Evolutionary conservation across 2,329 filamentous ascomycete species (phyloP).

Genomic region (Talaromyces islandicus): DNA sequence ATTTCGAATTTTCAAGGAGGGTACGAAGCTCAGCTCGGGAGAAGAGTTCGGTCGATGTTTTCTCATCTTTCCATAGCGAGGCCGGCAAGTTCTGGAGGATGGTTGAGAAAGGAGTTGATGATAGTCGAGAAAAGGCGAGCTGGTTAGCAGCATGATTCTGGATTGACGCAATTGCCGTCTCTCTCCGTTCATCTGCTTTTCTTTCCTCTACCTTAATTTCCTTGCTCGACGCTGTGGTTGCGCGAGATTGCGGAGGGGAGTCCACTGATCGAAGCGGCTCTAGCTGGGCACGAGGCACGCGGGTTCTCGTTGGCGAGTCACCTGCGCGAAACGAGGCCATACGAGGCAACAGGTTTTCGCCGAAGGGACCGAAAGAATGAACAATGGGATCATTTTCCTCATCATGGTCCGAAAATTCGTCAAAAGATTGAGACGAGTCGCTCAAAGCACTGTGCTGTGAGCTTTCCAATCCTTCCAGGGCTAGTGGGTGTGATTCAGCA

Average conservation of each 20-base stretch:
- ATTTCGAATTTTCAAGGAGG: conserved; percentile 67
- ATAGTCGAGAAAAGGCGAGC: conserved; percentile 86
- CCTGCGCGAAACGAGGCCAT: conserved; percentile 70
- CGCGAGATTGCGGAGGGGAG: conserved; percentile 22
- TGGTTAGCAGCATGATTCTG: conserved; percentile 90
- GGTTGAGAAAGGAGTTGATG: conserved; percentile 82
- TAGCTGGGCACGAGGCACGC: conserved; percentile 24
- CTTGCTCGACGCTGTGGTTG: conserved; percentile 16
- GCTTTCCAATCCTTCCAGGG: conserved; percentile 14
- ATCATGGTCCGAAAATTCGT: conserved; percentile 70
- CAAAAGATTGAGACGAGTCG: conserved; percentile 34
- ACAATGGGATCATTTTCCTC: conserved; percentile 94
- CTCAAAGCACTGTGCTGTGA: conserved; percentile 27
- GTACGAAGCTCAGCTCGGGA: conserved; percentile 59
- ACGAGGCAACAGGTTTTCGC: conserved; percentile 74
- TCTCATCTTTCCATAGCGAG: conserved; percentile 49
- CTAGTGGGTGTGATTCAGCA: conserved; percentile 27
- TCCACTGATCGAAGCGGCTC: conserved; percentile 30
- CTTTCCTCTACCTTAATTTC: conserved; percentile 11
- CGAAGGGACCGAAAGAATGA: conserved; percentile 87
- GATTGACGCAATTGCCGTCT: conserved; percentile 22
- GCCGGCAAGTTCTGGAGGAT: conserved; percentile 81
- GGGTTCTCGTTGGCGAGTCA: conserved; percentile 51
- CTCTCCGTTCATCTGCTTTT: conserved; percentile 6
- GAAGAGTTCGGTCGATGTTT: conserved; percentile 41